Evolutionary conservation across 139 green algal species (phyloP).

Genomic region (Monoraphidium neglectum): DNA sequence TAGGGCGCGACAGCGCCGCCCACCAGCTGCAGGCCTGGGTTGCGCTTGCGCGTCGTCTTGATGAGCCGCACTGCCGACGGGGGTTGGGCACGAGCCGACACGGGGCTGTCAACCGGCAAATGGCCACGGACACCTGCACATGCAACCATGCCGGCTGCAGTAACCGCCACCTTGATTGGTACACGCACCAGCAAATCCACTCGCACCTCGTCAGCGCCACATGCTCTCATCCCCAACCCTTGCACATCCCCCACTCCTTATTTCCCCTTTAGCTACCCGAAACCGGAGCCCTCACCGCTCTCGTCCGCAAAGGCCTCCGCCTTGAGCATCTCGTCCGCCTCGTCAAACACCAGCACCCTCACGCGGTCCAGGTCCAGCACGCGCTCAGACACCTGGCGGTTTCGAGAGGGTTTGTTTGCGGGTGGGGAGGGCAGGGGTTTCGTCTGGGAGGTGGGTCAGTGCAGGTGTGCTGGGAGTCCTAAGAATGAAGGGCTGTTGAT

Average conservation of each 20-base stretch:
- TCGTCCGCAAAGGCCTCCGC: constrained; percentile 92
- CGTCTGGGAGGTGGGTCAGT: background rate
- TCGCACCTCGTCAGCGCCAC: background rate
- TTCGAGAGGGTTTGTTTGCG: no score
- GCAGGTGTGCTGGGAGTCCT: background rate
- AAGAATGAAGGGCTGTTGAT: background rate
- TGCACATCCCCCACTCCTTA: constrained; percentile 20
- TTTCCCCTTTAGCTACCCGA: constrained; percentile 52
- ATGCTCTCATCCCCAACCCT: background rate
- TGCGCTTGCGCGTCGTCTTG: constrained; percentile 54
- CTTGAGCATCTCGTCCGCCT: constrained; percentile 99
- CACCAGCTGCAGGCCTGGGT: constrained; percentile 58
- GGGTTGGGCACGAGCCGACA: no score
- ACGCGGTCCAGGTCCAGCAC: constrained; percentile 74
- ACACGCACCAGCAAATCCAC: no score
- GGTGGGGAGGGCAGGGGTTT: constrained; percentile 27
- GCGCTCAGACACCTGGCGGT: no score
- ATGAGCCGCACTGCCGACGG: constrained; percentile 57
- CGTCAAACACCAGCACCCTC: constrained; percentile 96
- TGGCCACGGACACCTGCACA: no score
- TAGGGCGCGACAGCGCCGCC: no score
- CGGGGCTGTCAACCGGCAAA: no score
- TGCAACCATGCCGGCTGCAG: no score
- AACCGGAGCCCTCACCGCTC: constrained; percentile 39
- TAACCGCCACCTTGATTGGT: no score